Evolutionary conservation across 495 filamentous ascomycete genomes (phyloP), one percentile per base, ranked within the genome.

Genomic region (Trichoderma orchidacearum): DNA sequence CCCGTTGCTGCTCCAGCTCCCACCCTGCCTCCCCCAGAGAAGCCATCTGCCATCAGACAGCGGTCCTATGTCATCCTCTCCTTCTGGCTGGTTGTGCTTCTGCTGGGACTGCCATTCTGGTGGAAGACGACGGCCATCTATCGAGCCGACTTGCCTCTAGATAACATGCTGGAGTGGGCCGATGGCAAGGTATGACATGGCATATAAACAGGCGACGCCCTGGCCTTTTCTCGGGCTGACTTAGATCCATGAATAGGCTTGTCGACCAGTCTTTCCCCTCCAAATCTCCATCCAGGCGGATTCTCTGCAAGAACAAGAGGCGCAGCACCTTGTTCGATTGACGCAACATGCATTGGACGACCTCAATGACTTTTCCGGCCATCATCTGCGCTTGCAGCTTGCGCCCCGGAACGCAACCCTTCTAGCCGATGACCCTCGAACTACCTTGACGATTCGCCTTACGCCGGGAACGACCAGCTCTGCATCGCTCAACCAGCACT

Each of bases 91-190:
- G 83, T 96, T 15, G 89, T 94, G 12, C 66, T 95, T 25, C 80
- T 86, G 30, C 74, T 97, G 17, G 94, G 93, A 17, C 70, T 97
- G 58, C 93, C 93, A 61, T 85, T 95, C 83, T 98, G 93, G 93
- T 89, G 89, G 83, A 83, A 84, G 67, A 97, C 93, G n/a, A 97
- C 94, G 0, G 85, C 88, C 0, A 93, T 97, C 62, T 89, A 96
- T 72, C 82, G 93, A 41, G 90, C 93, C 2, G 78, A 82, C 34
- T 72, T 98, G 62, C 93, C 93, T 34, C 68, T 96, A 63, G 76
- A 83, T 62, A 80, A 85, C 58, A 98, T 98, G 93, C 80, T 85
- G 52, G 81, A 86, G 56, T 97, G 93, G 93, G 87, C 91, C 13
- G 86, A 95, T 65, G 89, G 93, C 45, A 91, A 86, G 81, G 92